Percentiles rank a stretch among this genome's conserved stretches.
phyloP scores from a whole-genome alignment of 768 basidiomycete genomes.

The Pulveroboletus sp. region DNA sequence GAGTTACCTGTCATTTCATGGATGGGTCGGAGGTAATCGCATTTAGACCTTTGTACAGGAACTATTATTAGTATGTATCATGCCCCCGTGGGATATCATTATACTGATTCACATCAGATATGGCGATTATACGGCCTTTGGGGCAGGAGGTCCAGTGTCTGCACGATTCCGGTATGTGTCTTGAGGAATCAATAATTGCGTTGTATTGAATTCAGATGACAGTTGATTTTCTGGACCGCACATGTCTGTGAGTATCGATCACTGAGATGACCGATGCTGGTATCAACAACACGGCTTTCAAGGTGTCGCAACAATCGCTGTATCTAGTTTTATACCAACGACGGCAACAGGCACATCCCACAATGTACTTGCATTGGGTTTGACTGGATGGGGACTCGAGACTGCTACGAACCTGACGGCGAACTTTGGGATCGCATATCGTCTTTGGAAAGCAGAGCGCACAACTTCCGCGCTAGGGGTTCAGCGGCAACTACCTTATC shows the following conservation, averaged over 20 bases:
- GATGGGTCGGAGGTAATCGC: neutral
- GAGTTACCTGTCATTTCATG: neutral
- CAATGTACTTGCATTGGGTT: slow-evolving; percentile 4
- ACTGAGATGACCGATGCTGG: neutral
- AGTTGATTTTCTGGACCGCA: slow-evolving; percentile 15
- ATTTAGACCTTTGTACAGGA: slow-evolving; percentile 17
- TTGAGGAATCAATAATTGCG: neutral
- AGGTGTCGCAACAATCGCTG: slow-evolving; percentile 16
- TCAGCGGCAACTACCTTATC: slow-evolving; percentile 9
- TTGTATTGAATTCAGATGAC: neutral
- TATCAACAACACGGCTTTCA: neutral
- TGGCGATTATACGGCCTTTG: slow-evolving; percentile 23
- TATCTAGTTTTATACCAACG: slow-evolving; percentile 15
- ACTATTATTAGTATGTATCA: slow-evolving; percentile 11
- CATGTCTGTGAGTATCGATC: slow-evolving; percentile 17
- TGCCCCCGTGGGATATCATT: neutral
- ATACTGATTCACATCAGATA: slow-evolving; percentile 11
- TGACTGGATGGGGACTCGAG: slow-evolving; percentile 21
- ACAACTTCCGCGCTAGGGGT: neutral
- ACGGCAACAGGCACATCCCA: slow-evolving; percentile 1
- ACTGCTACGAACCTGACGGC: slow-evolving; percentile 13
- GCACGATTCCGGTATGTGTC: slow-evolving; percentile 12
- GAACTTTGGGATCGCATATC: slow-evolving; percentile 19
- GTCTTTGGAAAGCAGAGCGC: slow-evolving; percentile 10
- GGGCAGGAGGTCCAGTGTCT: slow-evolving; percentile 7